These are phyloP conservation scores for Trametes pubescens DNA, from an alignment of 1,284 basidiomycete species.

Conservation along the genomic window DNA sequence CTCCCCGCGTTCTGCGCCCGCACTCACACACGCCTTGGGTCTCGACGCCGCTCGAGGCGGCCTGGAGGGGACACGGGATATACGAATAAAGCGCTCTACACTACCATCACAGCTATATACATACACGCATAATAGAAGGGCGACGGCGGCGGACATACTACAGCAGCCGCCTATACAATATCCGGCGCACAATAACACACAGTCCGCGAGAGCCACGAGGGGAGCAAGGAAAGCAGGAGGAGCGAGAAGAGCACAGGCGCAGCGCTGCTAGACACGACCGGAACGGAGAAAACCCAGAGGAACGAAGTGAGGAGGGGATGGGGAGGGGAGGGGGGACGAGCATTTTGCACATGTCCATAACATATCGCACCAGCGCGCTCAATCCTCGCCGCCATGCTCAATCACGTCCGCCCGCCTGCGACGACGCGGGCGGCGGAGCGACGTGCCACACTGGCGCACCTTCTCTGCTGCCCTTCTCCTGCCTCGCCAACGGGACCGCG, in stretches of 20 bases:
- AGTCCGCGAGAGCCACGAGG: slow-evolving; percentile 22
- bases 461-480: slow-evolving; percentile 41
- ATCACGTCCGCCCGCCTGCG: slow-evolving; percentile 24
- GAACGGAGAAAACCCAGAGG: not conserved
- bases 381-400: slow-evolving; percentile 25
- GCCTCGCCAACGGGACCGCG: slow-evolving; percentile 42
- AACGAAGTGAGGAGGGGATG: not conserved
- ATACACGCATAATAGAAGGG: slow-evolving; percentile 35
- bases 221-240: slow-evolving; percentile 5
- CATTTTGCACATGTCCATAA: slow-evolving; percentile 22
- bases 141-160: slow-evolving; percentile 2
- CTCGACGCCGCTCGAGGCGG: too few relatives aligned
- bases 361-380: slow-evolving; percentile 10
- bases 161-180: slow-evolving; percentile 29
- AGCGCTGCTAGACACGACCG: not conserved
- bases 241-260: slow-evolving; percentile 3
- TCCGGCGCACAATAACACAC: slow-evolving; percentile 21
- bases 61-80: not conserved
- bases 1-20: slow-evolving; percentile 1
- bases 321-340: slow-evolving; percentile 7
- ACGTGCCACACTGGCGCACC: slow-evolving; percentile 46
- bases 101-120: slow-evolving; percentile 30
- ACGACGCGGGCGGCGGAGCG: slow-evolving; percentile 36
- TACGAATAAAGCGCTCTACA: slow-evolving; percentile 33
- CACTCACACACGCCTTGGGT: not conserved